These are phyloP conservation scores for Piromyces sp. DNA, from an alignment of 192 early-diverging fungal species.

Conservation along the genomic window DNA sequence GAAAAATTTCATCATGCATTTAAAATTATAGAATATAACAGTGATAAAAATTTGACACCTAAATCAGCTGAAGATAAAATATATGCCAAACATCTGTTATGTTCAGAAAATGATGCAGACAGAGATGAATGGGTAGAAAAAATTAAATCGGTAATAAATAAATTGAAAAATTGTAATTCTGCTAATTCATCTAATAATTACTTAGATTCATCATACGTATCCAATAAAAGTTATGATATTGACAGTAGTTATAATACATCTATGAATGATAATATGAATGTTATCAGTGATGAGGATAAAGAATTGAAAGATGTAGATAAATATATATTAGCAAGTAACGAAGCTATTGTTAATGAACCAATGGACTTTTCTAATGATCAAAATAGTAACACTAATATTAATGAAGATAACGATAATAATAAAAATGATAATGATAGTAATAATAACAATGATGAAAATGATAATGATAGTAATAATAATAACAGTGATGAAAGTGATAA, in stretches of 20 bases:
- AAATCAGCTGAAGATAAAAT: slow-evolving; percentile 39
- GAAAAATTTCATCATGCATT: not conserved
- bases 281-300: not conserved
- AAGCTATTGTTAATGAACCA: no score
- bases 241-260: not conserved
- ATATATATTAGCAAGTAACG: not conserved
- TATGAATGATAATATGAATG: not conserved
- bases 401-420: not conserved
- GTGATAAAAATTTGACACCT: not conserved
- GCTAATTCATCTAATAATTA: not conserved
- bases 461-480: not conserved
- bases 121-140: slow-evolving; percentile 77
- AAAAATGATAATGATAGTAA: not conserved
- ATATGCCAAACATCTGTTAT: slow-evolving; percentile 55
- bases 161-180: not conserved
- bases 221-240: not conserved
- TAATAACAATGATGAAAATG: not conserved
- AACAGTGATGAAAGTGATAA: not conserved
- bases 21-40: not conserved
- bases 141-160: not conserved
- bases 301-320: not conserved
- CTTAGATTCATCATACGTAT: not conserved
- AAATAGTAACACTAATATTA: not conserved
- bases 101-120: slow-evolving; percentile 73
- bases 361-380: not conserved